These are phyloP conservation scores for Alnus rubra DNA, from an alignment of 306 rosid species.

Conservation along the genomic window DNA sequence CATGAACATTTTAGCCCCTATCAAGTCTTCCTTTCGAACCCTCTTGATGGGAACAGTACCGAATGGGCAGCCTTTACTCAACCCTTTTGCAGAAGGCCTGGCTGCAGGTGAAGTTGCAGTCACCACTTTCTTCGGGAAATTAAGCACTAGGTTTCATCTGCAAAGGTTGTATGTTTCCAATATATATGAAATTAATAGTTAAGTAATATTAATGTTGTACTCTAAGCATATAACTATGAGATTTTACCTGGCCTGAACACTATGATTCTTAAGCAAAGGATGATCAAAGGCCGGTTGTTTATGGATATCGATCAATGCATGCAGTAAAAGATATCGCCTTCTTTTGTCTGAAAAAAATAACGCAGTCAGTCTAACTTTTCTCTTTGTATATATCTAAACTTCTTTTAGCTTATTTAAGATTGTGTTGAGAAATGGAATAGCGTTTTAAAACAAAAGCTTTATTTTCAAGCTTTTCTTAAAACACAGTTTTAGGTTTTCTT, in stretches of 20 bases:
- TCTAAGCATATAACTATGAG: not conserved
- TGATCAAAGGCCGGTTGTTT: not conserved
- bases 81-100: not conserved
- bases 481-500: no score
- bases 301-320: not conserved
- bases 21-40: not conserved
- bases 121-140: not conserved
- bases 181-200: no score
- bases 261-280: not conserved
- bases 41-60: constrained; percentile 4
- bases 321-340: not conserved
- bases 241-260: not conserved
- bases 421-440: no score
- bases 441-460: not conserved
- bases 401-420: no score
- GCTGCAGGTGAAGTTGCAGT: not conserved
- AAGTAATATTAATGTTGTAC: no score
- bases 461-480: no score
- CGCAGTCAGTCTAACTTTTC: no score
- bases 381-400: no score
- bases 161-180: not conserved
- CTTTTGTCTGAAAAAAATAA: not conserved
- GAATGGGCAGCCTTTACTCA: not conserved
- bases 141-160: not conserved
- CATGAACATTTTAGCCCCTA: not conserved